A percentile compares a stretch with the other conserved stretches of the same genome.
Conservation (phyloP, 345 rosid species). For the Citrus sinensis region DVS_A1.0 CM039164.1:4053001-4053500, state of each 20-base stretch:
- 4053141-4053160: conserved; percentile 13
- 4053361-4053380: too few relatives aligned
- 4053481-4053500: too few relatives aligned
- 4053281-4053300: too few relatives aligned
- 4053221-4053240: not conserved
- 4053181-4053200: not conserved
- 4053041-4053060: not conserved
- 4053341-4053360: too few relatives aligned
- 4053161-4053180: not conserved
- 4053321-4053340: too few relatives aligned
- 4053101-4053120: not conserved
- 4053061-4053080: conserved; percentile 3
- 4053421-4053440: too few relatives aligned
- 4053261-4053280: too few relatives aligned
- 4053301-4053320: too few relatives aligned
- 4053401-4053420: too few relatives aligned
- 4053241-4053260: too few relatives aligned
- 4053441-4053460: accelerated
- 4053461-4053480: too few relatives aligned
- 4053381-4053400: too few relatives aligned
- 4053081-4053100: not conserved
- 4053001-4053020: not conserved
- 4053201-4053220: conserved; percentile 2
- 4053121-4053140: not conserved
- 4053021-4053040: not conserved